Conservation (phyloP, 768 basidiomycete species). For the Antrodiella citrinella region DNA sequence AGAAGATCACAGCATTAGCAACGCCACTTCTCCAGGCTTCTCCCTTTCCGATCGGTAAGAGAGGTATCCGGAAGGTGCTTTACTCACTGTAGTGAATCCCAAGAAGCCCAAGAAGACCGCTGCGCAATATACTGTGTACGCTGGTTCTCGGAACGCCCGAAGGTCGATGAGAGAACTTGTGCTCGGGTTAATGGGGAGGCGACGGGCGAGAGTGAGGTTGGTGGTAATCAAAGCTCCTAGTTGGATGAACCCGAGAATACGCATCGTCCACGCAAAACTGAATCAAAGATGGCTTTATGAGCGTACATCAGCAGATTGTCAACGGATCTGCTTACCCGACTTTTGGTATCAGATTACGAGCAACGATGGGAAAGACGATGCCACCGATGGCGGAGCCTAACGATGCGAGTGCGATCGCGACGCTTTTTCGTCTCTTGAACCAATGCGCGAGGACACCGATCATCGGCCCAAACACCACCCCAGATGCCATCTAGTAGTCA, state of each 20-base stretch:
- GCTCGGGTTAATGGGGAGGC: conserved; percentile 45
- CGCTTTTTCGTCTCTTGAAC: conserved; percentile 52
- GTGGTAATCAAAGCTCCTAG: conserved; percentile 41
- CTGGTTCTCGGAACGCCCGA: conserved; percentile 41
- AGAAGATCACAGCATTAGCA: background rate
- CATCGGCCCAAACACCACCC: conserved; percentile 56
- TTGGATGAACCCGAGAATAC: conserved; percentile 60
- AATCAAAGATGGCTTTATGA: background rate
- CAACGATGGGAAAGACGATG: conserved; percentile 54
- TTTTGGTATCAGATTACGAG: conserved; percentile 42
- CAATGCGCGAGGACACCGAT: conserved; percentile 60
- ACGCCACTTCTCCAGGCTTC: background rate
- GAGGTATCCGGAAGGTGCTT: conserved; percentile 8
- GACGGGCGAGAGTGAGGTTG: conserved; percentile 38
- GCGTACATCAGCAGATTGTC: background rate
- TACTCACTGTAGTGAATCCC: conserved; percentile 57
- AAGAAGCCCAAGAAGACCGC: conserved; percentile 53
- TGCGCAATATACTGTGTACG: conserved; percentile 50
- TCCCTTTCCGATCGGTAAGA: too few relatives aligned
- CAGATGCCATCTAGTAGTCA: conserved; percentile 23
- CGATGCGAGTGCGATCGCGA: conserved; percentile 56
- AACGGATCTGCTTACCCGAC: conserved; percentile 39
- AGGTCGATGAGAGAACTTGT: conserved; percentile 56
- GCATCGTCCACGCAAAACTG: conserved; percentile 76
- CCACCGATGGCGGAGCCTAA: conserved; percentile 66